Evolutionary conservation across 768 basidiomycete species (phyloP).

Genomic region (Asterophora lycoperdoides): DNA sequence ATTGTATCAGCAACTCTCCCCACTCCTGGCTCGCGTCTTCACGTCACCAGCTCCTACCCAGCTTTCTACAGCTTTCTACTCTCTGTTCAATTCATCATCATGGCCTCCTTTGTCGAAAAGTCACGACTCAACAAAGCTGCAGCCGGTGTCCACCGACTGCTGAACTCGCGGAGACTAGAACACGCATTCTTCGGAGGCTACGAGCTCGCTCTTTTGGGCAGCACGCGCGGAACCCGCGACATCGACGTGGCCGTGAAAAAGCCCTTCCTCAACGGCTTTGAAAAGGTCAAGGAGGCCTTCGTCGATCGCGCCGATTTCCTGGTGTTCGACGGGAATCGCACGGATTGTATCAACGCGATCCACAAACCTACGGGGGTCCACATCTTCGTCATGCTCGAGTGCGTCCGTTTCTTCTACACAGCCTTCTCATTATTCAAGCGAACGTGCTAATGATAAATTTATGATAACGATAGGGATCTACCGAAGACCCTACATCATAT

Average conservation of each 20-base stretch:
- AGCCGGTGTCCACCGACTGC: constrained; percentile 3
- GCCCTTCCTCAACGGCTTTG: constrained; percentile 11
- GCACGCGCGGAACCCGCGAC: constrained; percentile 7
- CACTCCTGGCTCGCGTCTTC: neutral
- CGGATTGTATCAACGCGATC: constrained; percentile 9
- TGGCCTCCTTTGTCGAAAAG: constrained; percentile 4
- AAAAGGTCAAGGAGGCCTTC: constrained; percentile 13
- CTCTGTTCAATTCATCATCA: neutral
- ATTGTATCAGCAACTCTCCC: neutral
- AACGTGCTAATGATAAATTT: neutral
- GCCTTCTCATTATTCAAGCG: neutral
- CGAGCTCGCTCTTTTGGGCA: constrained; percentile 7
- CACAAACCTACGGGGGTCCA: constrained; percentile 7
- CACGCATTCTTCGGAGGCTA: constrained; percentile 13
- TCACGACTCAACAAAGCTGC: constrained; percentile 8
- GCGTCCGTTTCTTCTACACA: neutral
- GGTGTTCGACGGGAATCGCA: constrained; percentile 10
- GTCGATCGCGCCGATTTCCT: constrained; percentile 7
- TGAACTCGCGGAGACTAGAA: constrained; percentile 7
- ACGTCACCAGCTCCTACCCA: neutral
- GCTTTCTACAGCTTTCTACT: neutral
- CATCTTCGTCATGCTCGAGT: constrained; percentile 10
- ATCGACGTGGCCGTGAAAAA: constrained; percentile 11
- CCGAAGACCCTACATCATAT: constrained; percentile 4
- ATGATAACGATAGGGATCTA: constrained; percentile 6